Evolutionary conservation across 2,329 filamentous ascomycete species (phyloP), one percentile per base, ranked within the genome.

Genomic region (Rosellinia necatrix): DNA sequence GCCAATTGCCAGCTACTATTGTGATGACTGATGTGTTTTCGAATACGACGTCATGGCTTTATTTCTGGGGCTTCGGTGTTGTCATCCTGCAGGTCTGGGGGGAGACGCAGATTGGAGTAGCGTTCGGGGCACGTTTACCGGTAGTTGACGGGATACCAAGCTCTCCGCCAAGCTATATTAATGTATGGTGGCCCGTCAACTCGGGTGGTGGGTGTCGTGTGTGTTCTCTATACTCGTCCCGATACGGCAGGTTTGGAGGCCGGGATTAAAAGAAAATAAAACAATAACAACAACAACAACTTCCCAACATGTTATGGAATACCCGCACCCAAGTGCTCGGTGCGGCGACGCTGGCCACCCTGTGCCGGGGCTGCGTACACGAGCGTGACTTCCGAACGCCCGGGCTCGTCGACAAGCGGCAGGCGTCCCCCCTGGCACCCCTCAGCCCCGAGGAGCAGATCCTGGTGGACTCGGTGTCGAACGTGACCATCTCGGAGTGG

Each of bases 401-500:
- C 6, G 43, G 30, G 2, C 34, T 66, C 12, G 27, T 25, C n/a
- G 65, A 60, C n/a, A 65, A 60, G 47, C 62, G 64, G 34, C 60
- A 66, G 34, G 24, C 54, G 21, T 66, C 64, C 32, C 60, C 66
- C 4, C 47, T 59, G 3, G 35, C 55, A 7, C 56, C 66, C 17
- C 55, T 71, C 19, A 67, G 17, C 8, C 52, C 62, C 7, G 62
- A 70, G 13, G 69, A 71, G 51, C 40, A 61, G 10, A 63, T 55
- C 0, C 62, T 71, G 3, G 64, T 70, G 9, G 62, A 66, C 10
- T 53, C 67, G 2, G 58, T 71, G 3, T 68, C 66, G 3, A 71
- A 66, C 40, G 64, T 66, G 8, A 68, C 55, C 2, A 59, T 71
- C 17, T 63, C 65, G 5, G 62, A 68, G 51, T 71, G 69, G 69